A percentile compares a stretch with the other conserved stretches of the same genome.
Conservation (phyloP, 176 grass and related monocot genomes). For the Carex cristatella region DNA sequence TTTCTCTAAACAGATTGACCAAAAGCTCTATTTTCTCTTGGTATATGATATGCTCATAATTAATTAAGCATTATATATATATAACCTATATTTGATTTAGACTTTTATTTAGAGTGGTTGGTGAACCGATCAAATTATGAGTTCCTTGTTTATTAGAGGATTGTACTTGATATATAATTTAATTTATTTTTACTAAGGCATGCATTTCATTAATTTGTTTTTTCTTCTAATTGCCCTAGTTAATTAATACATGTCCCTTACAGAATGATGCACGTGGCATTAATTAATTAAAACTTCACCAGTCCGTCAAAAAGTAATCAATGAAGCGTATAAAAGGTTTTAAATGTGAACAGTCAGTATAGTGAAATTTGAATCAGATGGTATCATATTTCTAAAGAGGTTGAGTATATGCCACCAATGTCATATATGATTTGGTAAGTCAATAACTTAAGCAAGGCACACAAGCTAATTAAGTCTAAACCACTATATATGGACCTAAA, state of each 20-base stretch:
- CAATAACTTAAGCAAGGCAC: slow-evolving; percentile 4
- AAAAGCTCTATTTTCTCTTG: too few relatives aligned
- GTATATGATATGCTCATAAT: too few relatives aligned
- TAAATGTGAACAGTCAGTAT: neutral
- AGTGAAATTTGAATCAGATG: neutral
- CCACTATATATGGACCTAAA: neutral
- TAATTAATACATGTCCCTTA: neutral
- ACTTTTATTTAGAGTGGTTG: too few relatives aligned
- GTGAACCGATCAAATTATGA: too few relatives aligned
- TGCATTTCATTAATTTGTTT: too few relatives aligned
- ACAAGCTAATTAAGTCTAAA: neutral
- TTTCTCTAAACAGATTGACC: too few relatives aligned
- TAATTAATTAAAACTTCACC: too few relatives aligned
- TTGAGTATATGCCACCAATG: neutral
- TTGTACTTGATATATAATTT: too few relatives aligned
- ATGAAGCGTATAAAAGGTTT: neutral
- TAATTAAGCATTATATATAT: too few relatives aligned
- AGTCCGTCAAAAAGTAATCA: neutral
- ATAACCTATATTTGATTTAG: too few relatives aligned
- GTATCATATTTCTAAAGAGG: neutral
- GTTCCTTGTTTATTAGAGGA: too few relatives aligned
- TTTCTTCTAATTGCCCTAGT: neutral
- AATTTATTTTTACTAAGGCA: too few relatives aligned
- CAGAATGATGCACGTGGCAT: neutral
- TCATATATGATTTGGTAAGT: neutral